Evolutionary conservation across 108 stramenopile species (phyloP), one percentile per base, ranked within the genome.

Genomic region (Stephanodiscus minutulus): DNA sequence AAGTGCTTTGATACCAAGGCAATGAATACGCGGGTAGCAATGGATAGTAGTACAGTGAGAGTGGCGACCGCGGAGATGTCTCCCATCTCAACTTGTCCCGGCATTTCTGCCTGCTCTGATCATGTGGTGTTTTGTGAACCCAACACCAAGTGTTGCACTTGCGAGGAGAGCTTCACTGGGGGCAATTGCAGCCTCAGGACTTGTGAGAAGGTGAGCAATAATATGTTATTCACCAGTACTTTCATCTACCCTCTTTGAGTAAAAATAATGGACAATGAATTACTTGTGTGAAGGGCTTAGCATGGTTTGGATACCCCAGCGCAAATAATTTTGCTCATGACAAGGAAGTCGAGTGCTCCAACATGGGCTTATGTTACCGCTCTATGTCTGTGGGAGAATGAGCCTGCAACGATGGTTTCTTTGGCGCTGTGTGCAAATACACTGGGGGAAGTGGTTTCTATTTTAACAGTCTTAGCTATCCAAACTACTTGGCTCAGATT

Each of bases 361-460:
- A 85, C 64, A 85, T 83, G 70, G 93, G 93, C 7, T 67, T 63
- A 5, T 94, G 93, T 52, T 36, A 86, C 24, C 64, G 87, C 8
- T 53, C 53, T n/a, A n/a, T n/a, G n/a, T n/a, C n/a, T 0, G 56
- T 68, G 3, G 93, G 93, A 12, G 73, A 77, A 57, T 94, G 93
- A 55, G 11, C 17, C 5, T 94, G 93, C 79, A 78, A 87, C 49
- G 74, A 83, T 29, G 90, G 89, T 3, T 94, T 90, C 49, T 70
- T 82, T 22, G 93, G 93, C 1, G 76, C 55, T 29, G 90, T 91
- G 13, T 94, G 93, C 64, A 82, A 94, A n/a, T n/a, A n/a, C n/a
- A n/a, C n/a, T n/a, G n/a, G n/a, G n/a, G n/a, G n/a, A n/a, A n/a
- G n/a, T n/a, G n/a, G n/a, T n/a, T n/a, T n/a, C n/a, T n/a, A n/a